phyloP scores from a whole-genome alignment of 2,329 filamentous ascomycete species.

The Calcarisporium arbuscula region DNA sequence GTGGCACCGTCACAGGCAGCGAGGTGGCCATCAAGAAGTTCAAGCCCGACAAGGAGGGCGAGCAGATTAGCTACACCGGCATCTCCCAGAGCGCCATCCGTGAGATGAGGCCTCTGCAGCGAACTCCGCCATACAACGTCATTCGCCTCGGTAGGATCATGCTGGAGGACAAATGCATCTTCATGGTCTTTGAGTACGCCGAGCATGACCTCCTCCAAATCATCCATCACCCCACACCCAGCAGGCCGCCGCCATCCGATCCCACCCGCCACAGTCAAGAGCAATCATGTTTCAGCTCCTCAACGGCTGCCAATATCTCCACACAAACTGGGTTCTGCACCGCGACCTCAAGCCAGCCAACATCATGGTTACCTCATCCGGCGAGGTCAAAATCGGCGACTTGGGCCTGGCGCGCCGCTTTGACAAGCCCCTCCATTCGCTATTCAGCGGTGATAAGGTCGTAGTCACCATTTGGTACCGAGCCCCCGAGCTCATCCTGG shows the following conservation, averaged over 20 bases:
- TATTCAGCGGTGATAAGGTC: conserved; percentile 94
- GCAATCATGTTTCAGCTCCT: conserved; percentile 93
- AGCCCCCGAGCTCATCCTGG: conserved; percentile 86
- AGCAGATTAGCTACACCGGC: conserved; percentile 88
- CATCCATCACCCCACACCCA: conserved; percentile 96
- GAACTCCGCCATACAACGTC: conserved; percentile 82
- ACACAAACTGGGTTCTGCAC: conserved; percentile 95
- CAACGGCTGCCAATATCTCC: conserved; percentile 89
- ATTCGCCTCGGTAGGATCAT: conserved; percentile 93
- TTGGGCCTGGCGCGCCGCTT: conserved; percentile 87
- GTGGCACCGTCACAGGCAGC: conserved; percentile 16
- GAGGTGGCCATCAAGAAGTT: conserved; percentile 99
- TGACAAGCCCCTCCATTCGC: conserved; percentile 83
- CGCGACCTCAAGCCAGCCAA: conserved; percentile 96
- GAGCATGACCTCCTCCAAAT: conserved; percentile 97
- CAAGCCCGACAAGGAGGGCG: conserved; percentile 97
- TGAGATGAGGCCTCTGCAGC: conserved; percentile 95
- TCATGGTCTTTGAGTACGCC: conserved; percentile 98
- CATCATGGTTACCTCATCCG: conserved; percentile 91
- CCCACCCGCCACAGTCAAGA: conserved; percentile 80
- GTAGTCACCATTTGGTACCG: conserved; percentile 99
- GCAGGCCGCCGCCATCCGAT: conserved; percentile 81
- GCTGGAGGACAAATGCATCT: conserved; percentile 97
- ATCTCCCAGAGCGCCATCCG: conserved; percentile 96
- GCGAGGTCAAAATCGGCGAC: conserved; percentile 92